Percentiles rank a stretch among this genome's conserved stretches.
These are phyloP conservation scores for Trichoderma reesei DNA, from an alignment of 495 filamentous ascomycete species.

Conservation along the genomic window DNA sequence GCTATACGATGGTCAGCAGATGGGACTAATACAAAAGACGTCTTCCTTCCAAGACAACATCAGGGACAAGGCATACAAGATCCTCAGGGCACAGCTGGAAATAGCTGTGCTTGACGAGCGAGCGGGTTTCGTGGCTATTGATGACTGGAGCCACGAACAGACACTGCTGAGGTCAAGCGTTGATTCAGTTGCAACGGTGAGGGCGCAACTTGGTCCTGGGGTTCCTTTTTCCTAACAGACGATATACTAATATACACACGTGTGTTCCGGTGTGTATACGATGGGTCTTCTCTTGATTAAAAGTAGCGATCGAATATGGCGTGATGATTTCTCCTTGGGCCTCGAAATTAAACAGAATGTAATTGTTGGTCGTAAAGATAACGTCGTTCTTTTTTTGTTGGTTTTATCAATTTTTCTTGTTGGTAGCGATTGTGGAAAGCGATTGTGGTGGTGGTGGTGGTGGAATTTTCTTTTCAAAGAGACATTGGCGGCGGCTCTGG, in stretches of 20 bases:
- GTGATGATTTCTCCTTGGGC: not conserved
- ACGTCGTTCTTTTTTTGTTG: slow-evolving; percentile 9
- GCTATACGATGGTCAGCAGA: no score
- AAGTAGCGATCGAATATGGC: slow-evolving; percentile 6
- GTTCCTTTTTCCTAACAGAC: not conserved
- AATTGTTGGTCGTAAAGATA: slow-evolving; percentile 1
- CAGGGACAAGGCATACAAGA: not conserved
- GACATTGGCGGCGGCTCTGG: slow-evolving; percentile 1
- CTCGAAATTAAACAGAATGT: not conserved
- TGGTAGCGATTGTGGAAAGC: slow-evolving; percentile 24
- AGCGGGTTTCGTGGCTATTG: not conserved
- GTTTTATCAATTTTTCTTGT: slow-evolving; percentile 21
- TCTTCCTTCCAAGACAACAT: no score
- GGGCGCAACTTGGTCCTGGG: not conserved
- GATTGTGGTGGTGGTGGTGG: slow-evolving; percentile 17
- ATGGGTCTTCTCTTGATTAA: not conserved
- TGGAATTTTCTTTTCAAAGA: not conserved
- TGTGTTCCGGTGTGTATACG: not conserved
- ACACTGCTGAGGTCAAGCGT: not conserved
- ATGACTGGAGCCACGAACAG: not conserved
- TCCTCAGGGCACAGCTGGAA: not conserved
- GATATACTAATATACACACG: not conserved
- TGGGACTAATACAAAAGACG: no score
- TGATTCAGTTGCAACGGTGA: not conserved
- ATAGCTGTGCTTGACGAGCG: not conserved